phyloP scores from a whole-genome alignment of 441 rosid genomes.

The Populus hybrid region DNA sequence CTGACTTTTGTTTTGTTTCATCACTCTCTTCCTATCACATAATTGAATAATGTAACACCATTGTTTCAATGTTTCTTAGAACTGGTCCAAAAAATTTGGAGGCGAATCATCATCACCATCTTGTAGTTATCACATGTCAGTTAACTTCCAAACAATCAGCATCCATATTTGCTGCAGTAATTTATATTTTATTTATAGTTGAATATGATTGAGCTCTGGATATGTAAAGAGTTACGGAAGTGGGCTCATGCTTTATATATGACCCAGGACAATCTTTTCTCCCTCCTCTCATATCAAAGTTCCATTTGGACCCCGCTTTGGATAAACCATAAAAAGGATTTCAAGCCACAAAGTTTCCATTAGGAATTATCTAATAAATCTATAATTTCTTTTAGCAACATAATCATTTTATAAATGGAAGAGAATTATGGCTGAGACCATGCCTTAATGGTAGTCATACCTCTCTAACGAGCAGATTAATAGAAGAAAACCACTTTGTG shows the following conservation, averaged over 20 bases:
- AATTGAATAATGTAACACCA: not conserved
- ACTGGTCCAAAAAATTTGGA: not conserved
- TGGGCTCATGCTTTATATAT: not conserved
- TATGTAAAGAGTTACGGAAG: not conserved
- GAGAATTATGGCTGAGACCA: not conserved
- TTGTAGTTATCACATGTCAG: not conserved
- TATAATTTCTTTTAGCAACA: not conserved
- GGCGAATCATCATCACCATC: not conserved
- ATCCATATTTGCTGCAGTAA: not conserved
- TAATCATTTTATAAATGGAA: not conserved
- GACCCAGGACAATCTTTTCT: not conserved
- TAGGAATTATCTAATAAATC: not conserved
- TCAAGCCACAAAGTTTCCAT: not conserved
- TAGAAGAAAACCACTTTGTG: not conserved
- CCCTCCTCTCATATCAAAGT: not conserved
- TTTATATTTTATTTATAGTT: not conserved
- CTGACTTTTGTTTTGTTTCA: conserved; percentile 4
- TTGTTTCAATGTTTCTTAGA: not conserved
- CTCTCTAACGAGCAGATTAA: not conserved
- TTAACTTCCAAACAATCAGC: not conserved
- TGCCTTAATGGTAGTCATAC: not conserved
- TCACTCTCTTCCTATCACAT: not conserved
- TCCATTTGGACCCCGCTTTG: not conserved
- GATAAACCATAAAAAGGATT: not conserved
- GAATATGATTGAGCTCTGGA: not conserved